Conservation (phyloP, 2,329 filamentous ascomycete genomes). For the Simplicillium sp. region DNA sequence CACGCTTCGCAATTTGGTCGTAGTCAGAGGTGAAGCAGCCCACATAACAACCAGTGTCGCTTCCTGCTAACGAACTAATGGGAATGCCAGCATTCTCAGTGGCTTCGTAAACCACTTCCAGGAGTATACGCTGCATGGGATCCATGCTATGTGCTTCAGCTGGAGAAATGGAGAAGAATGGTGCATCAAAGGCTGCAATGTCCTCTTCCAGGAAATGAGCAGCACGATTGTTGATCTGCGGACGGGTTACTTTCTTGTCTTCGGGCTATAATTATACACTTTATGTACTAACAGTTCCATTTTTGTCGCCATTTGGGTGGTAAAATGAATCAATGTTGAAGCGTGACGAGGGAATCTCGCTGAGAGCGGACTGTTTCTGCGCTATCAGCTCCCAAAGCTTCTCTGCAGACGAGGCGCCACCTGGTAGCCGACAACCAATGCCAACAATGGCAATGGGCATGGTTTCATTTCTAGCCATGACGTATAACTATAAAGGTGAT, state of each 20-base stretch:
- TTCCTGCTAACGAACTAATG: no score
- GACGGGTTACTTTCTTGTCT: neutral
- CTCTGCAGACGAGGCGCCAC: slow-evolving; percentile 13
- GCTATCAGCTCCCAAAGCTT: slow-evolving; percentile 18
- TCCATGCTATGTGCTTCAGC: neutral
- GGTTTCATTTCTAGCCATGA: neutral
- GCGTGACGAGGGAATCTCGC: slow-evolving; percentile 10
- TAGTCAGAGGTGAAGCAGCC: no score
- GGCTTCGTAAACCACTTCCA: neutral
- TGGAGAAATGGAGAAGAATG: slow-evolving; percentile 23
- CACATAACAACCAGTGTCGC: no score
- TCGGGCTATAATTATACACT: neutral
- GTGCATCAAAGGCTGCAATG: slow-evolving; percentile 32
- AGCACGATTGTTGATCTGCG: neutral
- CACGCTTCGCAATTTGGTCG: no score
- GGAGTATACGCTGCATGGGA: neutral
- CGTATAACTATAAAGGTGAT: no score
- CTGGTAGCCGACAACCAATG: slow-evolving; percentile 18
- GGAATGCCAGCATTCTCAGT: no score
- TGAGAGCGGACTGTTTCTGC: slow-evolving; percentile 10
- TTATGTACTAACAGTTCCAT: neutral
- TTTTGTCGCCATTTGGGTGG: neutral
- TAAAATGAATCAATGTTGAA: neutral
- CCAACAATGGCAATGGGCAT: slow-evolving; percentile 20
- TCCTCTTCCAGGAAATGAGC: slow-evolving; percentile 25